Conservation (phyloP, 1,284 basidiomycete species). For the Dichomitus squalens region DNA sequence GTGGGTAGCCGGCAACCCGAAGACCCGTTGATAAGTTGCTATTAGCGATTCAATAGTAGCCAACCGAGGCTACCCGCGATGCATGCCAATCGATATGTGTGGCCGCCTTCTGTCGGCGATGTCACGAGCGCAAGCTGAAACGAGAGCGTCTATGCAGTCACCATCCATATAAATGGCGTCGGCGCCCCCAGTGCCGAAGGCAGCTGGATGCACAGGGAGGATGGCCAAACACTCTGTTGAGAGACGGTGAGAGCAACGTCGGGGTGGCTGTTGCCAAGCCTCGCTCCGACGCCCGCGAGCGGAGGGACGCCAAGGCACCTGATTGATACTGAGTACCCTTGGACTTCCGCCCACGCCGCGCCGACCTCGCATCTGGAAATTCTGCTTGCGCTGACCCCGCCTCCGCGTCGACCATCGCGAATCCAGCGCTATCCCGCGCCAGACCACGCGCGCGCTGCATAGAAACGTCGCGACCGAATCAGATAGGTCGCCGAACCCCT, state of each 20-base stretch:
- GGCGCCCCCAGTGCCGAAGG: not conserved
- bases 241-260: not conserved
- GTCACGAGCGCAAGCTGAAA: not conserved
- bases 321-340: not conserved
- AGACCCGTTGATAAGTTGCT: not conserved
- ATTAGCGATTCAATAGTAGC: not conserved
- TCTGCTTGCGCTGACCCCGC: not conserved
- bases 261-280: not conserved
- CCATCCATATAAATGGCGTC: not conserved
- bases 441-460: not conserved
- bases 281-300: not conserved
- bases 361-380: not conserved
- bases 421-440: not conserved
- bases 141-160: not conserved
- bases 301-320: not conserved
- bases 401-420: not conserved
- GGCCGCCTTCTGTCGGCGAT: not conserved
- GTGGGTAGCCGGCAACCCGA: not conserved
- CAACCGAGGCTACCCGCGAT: conserved; percentile 4
- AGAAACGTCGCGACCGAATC: not conserved
- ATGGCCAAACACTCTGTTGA: not conserved
- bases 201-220: not conserved
- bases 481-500: conserved; percentile 6
- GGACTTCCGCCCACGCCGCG: not conserved
- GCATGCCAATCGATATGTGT: not conserved